Conservation (phyloP, 345 rosid genomes). For the Eucalyptus polyanthemos region DNA sequence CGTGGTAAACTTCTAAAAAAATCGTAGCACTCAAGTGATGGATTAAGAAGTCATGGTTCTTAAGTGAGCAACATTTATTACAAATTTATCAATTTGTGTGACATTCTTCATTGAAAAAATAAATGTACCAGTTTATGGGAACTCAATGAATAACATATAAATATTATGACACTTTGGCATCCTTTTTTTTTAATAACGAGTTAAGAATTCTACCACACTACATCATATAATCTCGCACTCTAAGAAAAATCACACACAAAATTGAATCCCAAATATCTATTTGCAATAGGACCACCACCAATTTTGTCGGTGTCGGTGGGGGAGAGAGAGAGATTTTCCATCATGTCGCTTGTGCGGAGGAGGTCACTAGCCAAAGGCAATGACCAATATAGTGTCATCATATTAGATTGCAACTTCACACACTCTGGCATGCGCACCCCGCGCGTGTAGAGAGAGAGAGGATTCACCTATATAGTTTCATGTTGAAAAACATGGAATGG, state of each 20-base stretch:
- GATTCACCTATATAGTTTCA: neutral
- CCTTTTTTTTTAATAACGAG: too few species aligned
- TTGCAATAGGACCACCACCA: neutral
- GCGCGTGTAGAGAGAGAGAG: accelerated
- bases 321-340: neutral
- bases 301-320: neutral
- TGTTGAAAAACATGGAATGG: neutral
- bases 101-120: too few species aligned
- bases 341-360: neutral
- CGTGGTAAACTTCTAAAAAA: too few species aligned
- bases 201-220: neutral
- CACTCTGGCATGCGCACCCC: too few species aligned
- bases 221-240: neutral
- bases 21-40: neutral
- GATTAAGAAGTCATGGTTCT: neutral
- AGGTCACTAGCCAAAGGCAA: neutral
- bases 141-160: too few species aligned
- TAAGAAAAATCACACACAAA: neutral
- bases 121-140: too few species aligned
- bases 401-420: neutral
- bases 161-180: too few species aligned
- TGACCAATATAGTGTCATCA: neutral
- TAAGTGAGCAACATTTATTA: too few species aligned
- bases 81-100: too few species aligned
- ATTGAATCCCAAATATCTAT: neutral